phyloP scores from a whole-genome alignment of 2,329 filamentous ascomycete species.

The Fusarium sp. region DNA sequence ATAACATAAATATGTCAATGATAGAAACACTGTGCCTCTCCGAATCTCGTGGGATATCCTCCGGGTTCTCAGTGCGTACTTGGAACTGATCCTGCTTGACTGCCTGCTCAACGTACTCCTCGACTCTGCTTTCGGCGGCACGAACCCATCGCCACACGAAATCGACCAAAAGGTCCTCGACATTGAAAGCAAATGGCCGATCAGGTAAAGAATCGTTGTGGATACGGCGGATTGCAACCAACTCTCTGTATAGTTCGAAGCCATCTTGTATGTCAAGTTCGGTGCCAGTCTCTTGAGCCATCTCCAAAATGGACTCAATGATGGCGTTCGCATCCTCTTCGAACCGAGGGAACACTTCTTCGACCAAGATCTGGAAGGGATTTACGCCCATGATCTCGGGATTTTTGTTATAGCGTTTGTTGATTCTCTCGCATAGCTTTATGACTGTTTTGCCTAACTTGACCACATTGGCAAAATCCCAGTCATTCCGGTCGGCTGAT shows the following conservation, averaged over 20 bases:
- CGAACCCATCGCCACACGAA: conserved; percentile 98
- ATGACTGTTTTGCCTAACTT: conserved; percentile 87
- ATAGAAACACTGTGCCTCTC: conserved; percentile 93
- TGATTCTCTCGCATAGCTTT: conserved; percentile 85
- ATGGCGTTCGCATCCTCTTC: conserved; percentile 89
- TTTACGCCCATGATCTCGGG: conserved; percentile 84
- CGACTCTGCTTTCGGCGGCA: conserved; percentile 80
- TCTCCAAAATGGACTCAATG: conserved; percentile 80
- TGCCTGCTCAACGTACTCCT: conserved; percentile 87
- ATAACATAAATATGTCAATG: conserved; percentile 92
- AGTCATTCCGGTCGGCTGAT: conserved; percentile 80
- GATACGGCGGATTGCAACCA: conserved; percentile 85
- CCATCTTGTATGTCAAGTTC: conserved; percentile 91
- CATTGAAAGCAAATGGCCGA: conserved; percentile 82
- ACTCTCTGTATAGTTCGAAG: conserved; percentile 90
- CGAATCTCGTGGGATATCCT: conserved; percentile 75
- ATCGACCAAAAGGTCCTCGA: conserved; percentile 85
- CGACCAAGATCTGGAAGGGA: conserved; percentile 75
- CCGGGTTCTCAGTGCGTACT: conserved; percentile 72
- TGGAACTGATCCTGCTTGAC: conserved; percentile 90
- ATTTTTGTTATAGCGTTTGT: conserved; percentile 90
- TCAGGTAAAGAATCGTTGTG: conserved; percentile 79
- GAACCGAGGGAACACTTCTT: conserved; percentile 88
- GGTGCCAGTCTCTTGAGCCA: conserved; percentile 72
- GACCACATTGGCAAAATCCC: conserved; percentile 92